phyloP scores from a whole-genome alignment of 371 early-diverging fungal species.

The Mycotypha africana region DNA sequence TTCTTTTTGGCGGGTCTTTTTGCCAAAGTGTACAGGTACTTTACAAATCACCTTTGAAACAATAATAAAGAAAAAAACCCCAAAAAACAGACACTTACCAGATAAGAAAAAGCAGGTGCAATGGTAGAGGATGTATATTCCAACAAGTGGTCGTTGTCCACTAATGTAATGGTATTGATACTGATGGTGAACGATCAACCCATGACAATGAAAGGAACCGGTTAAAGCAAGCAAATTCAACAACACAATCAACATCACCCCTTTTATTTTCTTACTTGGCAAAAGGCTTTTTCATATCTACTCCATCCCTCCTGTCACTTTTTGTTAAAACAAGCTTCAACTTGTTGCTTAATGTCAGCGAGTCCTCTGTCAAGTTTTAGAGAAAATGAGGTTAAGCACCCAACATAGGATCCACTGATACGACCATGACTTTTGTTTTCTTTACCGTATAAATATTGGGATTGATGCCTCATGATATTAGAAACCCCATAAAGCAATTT shows the following conservation, averaged over 20 bases:
- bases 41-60: too few relatives aligned
- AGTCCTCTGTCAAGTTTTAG: conserved; percentile 4
- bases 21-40: too few relatives aligned
- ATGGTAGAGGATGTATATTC: background rate
- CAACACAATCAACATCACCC: background rate
- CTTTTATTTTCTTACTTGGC: background rate
- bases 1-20: too few relatives aligned
- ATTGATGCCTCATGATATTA: conserved; percentile 7
- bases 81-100: too few relatives aligned
- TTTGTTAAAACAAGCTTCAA: conserved; percentile 1
- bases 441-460: conserved; percentile 11
- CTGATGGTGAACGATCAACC: background rate
- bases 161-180: conserved; percentile 2
- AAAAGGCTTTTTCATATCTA: conserved; percentile 2
- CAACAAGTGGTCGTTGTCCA: conserved; percentile 1
- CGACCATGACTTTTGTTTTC: too few relatives aligned
- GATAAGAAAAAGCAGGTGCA: conserved; percentile 4
- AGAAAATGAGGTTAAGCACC: background rate
- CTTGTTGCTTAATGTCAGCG: background rate
- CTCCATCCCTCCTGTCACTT: background rate
- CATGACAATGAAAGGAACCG: too few relatives aligned
- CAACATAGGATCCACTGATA: too few relatives aligned
- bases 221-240: background rate
- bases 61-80: background rate
- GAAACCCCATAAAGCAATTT: conserved; percentile 5